phyloP scores from a whole-genome alignment of 352 stramenopile genomes.

The Phytophthora agathidicida region DNA sequence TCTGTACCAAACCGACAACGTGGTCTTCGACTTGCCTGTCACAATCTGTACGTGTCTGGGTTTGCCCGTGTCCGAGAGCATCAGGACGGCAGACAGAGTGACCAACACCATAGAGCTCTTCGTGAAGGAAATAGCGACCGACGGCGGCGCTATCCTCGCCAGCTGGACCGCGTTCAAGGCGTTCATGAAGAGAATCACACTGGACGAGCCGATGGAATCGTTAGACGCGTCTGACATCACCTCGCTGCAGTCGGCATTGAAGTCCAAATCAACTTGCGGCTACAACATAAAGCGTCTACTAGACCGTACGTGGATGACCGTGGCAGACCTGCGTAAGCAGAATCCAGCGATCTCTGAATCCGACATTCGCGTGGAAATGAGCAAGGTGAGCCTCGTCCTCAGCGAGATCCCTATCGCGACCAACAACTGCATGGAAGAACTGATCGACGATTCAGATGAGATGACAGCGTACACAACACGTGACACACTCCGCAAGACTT shows the following conservation, averaged over 20 bases:
- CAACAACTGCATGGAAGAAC: slow-evolving; percentile 41
- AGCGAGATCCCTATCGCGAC: slow-evolving; percentile 46
- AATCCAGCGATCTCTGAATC: slow-evolving; percentile 21
- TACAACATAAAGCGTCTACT: slow-evolving; percentile 27
- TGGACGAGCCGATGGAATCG: slow-evolving; percentile 15
- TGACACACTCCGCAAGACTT: slow-evolving; percentile 47
- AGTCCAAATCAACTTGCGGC: slow-evolving; percentile 26
- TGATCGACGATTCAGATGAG: slow-evolving; percentile 12
- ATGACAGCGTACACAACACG: slow-evolving; percentile 26
- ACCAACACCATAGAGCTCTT: slow-evolving; percentile 34
- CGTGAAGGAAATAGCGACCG: slow-evolving; percentile 34
- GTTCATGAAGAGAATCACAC: slow-evolving; percentile 29
- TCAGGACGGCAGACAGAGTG: slow-evolving; percentile 28
- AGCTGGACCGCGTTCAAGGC: slow-evolving; percentile 17
- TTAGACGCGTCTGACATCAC: slow-evolving; percentile 22
- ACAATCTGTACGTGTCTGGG: slow-evolving; percentile 42
- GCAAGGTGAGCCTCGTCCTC: slow-evolving; percentile 41
- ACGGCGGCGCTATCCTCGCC: slow-evolving; percentile 29
- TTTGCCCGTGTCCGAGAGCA: slow-evolving; percentile 17
- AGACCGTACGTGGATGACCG: slow-evolving; percentile 27
- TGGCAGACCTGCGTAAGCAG: slow-evolving; percentile 14
- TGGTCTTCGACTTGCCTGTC: slow-evolving; percentile 45
- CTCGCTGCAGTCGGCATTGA: slow-evolving; percentile 16
- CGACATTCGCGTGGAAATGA: slow-evolving; percentile 25
- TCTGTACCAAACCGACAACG: slow-evolving; percentile 44